Conservation (phyloP, 352 stramenopile genomes). For the Paralagenidium karlingii region DNA sequence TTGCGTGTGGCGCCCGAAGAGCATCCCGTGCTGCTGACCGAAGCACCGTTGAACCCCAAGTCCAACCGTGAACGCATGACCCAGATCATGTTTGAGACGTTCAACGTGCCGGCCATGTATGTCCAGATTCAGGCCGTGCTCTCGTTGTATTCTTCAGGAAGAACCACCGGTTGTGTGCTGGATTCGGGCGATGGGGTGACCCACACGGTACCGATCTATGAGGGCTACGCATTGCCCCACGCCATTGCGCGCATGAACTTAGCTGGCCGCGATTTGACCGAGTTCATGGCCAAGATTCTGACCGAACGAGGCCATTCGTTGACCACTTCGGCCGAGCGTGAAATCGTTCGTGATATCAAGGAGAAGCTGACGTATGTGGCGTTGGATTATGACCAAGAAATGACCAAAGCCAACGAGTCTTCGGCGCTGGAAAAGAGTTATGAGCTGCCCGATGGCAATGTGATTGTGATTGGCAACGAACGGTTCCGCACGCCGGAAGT, state of each 20-base stretch:
- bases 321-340: constrained; percentile 19
- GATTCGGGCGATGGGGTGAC: constrained; percentile 22
- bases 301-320: constrained; percentile 20
- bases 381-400: constrained; percentile 1
- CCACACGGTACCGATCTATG: constrained; percentile 17
- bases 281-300: constrained; percentile 29
- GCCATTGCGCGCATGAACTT: constrained; percentile 3
- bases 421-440: constrained; percentile 77
- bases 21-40: constrained; percentile 3
- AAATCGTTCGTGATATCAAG: constrained; percentile 19
- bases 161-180: constrained; percentile 17
- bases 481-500: constrained; percentile 16
- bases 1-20: constrained; percentile 3
- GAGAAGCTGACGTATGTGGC: constrained; percentile 4
- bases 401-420: constrained; percentile 3
- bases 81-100: constrained; percentile 12
- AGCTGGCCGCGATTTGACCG: constrained; percentile 10
- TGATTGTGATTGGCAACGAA: constrained; percentile 19
- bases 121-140: constrained; percentile 15
- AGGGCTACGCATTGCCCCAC: constrained; percentile 10
- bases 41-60: not conserved
- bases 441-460: constrained; percentile 15
- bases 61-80: constrained; percentile 2
- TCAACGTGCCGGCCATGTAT: constrained; percentile 9
- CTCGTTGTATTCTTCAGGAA: constrained; percentile 18